Evolutionary conservation across 495 filamentous ascomycete species (phyloP).

Genomic region (Penicillium paxilli): DNA sequence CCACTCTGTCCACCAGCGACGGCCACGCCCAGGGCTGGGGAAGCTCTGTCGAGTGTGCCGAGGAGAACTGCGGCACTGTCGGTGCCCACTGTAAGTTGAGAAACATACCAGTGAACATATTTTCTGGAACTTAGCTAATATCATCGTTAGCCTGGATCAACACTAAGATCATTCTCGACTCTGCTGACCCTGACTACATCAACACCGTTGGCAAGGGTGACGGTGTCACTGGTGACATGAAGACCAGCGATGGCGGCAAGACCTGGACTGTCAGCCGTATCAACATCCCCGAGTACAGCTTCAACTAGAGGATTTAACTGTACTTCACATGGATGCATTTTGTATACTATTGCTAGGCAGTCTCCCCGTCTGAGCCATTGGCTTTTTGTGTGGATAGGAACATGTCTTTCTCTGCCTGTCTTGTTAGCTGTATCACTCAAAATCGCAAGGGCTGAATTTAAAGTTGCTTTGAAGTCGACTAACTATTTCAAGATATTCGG

Average conservation of each 20-base stretch:
- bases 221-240: constrained; percentile 37
- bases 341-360: too few relatives aligned
- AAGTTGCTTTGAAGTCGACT: too few relatives aligned
- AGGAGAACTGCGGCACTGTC: constrained; percentile 39
- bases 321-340: too few relatives aligned
- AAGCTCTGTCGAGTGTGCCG: constrained; percentile 42
- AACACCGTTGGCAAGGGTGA: constrained; percentile 29
- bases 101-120: not conserved
- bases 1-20: constrained; percentile 38
- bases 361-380: too few relatives aligned
- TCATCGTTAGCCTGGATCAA: constrained; percentile 30
- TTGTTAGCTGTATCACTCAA: too few relatives aligned
- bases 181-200: constrained; percentile 38
- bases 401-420: too few relatives aligned
- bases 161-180: constrained; percentile 36
- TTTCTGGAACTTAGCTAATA: constrained; percentile 10
- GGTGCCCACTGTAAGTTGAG: constrained; percentile 32
- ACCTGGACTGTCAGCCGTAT: constrained; percentile 41
- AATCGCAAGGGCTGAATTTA: too few relatives aligned
- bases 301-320: too few relatives aligned
- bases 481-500: too few relatives aligned
- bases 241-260: constrained; percentile 37
- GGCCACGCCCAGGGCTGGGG: constrained; percentile 38
- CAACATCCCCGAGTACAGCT: constrained; percentile 32
- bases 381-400: too few relatives aligned